These are phyloP conservation scores for Neonectria punicea DNA, from an alignment of 2,329 filamentous ascomycete species.

Conservation along the genomic window DNA sequence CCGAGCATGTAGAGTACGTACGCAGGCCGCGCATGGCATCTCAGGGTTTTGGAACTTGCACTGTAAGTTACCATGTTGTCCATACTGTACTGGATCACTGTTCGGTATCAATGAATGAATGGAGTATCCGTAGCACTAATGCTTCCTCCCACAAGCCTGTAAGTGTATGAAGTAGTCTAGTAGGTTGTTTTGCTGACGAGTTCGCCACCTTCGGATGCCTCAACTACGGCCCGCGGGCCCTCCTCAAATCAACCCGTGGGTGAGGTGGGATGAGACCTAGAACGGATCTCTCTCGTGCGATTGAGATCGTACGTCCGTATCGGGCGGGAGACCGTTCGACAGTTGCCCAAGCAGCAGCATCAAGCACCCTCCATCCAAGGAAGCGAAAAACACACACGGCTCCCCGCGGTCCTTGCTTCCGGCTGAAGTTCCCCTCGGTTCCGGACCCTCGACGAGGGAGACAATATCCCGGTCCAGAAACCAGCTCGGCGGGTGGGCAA, in stretches of 20 bases:
- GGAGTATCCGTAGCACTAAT: not conserved
- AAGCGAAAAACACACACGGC: not conserved
- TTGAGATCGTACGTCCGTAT: not conserved
- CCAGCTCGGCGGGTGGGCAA: conserved; percentile 30
- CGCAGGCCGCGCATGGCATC: not conserved
- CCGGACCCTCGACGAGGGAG: conserved; percentile 16
- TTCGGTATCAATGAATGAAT: too few relatives aligned
- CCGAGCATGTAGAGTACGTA: conserved; percentile 8
- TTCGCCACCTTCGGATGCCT: conserved; percentile 11
- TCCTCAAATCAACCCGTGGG: not conserved
- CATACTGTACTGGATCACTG: not conserved
- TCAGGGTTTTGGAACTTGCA: not conserved
- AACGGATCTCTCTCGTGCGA: not conserved
- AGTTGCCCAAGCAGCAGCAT: conserved; percentile 13
- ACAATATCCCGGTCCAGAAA: conserved; percentile 15
- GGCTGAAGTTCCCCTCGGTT: conserved; percentile 14
- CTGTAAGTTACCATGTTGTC: not conserved
- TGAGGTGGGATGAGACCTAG: not conserved
- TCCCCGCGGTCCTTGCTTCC: conserved; percentile 15
- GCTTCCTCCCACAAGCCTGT: conserved; percentile 9
- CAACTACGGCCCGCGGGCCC: not conserved
- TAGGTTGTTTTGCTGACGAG: conserved; percentile 10
- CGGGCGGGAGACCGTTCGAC: not conserved
- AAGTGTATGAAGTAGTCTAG: not conserved
- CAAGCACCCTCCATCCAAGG: not conserved